Evolutionary conservation across 257 asterid species (phyloP).

Genomic region (Solanum chmielewskii): DNA sequence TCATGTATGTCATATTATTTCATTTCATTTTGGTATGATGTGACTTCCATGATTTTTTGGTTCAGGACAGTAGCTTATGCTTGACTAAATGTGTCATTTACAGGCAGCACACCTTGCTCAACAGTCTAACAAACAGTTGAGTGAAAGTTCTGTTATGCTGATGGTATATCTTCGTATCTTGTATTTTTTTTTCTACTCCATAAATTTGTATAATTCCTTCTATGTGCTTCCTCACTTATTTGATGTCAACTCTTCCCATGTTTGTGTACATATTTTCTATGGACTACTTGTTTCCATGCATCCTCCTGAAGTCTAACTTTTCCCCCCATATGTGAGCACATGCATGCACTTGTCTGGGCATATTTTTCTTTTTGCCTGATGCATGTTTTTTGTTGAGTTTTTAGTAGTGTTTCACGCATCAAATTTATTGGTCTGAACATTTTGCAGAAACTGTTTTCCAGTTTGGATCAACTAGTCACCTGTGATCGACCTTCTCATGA

Average conservation of each 20-base stretch:
- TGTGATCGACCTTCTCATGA: slow-evolving; percentile 66
- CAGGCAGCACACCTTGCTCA: slow-evolving; percentile 72
- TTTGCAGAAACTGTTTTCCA: slow-evolving; percentile 68
- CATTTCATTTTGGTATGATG: background rate
- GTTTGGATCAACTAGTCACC: slow-evolving; percentile 59
- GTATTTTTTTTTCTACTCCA: background rate
- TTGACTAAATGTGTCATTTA: slow-evolving; percentile 1
- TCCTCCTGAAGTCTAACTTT: background rate
- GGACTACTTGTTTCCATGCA: background rate
- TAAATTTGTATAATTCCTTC: background rate
- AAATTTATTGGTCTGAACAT: slow-evolving; percentile 7
- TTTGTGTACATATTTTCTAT: background rate
- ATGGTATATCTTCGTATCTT: slow-evolving; percentile 34
- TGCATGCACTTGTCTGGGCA: background rate
- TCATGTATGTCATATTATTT: slow-evolving; percentile 44
- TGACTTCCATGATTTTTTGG: background rate
- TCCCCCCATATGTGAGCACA: background rate
- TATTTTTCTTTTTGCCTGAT: background rate
- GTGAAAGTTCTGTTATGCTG: slow-evolving; percentile 43
- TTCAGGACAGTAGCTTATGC: background rate
- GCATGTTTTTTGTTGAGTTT: background rate
- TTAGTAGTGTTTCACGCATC: background rate
- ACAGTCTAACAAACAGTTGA: slow-evolving; percentile 26
- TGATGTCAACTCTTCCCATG: background rate
- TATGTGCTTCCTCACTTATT: background rate